phyloP scores from a whole-genome alignment of 2,329 filamentous ascomycete genomes.

The Ascochyta rabiei region DNA sequence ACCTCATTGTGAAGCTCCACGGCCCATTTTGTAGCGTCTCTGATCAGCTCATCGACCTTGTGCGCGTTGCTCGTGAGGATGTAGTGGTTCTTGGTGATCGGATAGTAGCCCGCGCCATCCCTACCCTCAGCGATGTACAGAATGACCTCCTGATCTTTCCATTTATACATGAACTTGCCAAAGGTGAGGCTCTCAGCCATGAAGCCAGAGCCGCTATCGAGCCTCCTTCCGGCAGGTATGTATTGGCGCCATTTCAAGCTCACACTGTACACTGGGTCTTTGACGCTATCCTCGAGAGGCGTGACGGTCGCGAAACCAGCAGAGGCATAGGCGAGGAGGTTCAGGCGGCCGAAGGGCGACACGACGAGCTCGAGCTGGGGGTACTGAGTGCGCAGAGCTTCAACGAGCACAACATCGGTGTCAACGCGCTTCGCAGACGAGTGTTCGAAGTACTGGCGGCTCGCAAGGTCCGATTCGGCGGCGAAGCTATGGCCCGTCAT shows the following conservation, averaged over 20 bases:
- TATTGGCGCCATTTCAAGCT: constrained; percentile 48
- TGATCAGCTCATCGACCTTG: constrained; percentile 58
- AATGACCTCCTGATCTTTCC: constrained; percentile 52
- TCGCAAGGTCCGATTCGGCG: constrained; percentile 44
- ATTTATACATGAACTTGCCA: constrained; percentile 55
- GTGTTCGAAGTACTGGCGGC: constrained; percentile 52
- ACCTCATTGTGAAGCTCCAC: constrained; percentile 67
- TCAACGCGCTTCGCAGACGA: constrained; percentile 51
- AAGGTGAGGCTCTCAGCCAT: constrained; percentile 50
- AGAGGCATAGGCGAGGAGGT: constrained; percentile 52
- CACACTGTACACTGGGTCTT: constrained; percentile 43
- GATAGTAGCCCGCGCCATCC: constrained; percentile 46
- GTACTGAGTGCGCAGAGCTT: constrained; percentile 54
- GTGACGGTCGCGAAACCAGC: constrained; percentile 51
- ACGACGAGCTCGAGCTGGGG: constrained; percentile 53
- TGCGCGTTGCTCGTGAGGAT: constrained; percentile 48
- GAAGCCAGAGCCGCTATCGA: constrained; percentile 45
- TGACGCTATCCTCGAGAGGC: constrained; percentile 50
- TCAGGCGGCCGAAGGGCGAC: constrained; percentile 39
- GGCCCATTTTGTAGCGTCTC: constrained; percentile 61
- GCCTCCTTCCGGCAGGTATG: constrained; percentile 47
- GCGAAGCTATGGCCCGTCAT: constrained; percentile 39
- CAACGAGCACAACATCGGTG: constrained; percentile 52
- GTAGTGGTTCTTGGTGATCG: constrained; percentile 49
- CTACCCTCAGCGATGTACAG: constrained; percentile 51